These are phyloP conservation scores for Neohortaea acidophila DNA, from an alignment of 495 filamentous ascomycete genomes.

Conservation along the genomic window DNA sequence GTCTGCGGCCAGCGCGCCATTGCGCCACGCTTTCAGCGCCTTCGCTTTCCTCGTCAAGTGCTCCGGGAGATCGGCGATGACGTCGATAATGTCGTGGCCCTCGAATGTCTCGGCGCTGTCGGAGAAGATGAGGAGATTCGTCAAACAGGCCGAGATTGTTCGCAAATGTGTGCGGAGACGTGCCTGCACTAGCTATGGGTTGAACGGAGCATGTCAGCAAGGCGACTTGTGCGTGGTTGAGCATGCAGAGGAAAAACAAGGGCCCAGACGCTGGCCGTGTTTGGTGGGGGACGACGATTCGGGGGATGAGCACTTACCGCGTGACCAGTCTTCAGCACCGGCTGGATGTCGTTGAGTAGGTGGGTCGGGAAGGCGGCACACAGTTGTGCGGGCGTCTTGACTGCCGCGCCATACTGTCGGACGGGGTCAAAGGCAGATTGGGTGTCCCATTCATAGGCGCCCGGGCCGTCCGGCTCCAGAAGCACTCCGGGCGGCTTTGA, in stretches of 20 bases:
- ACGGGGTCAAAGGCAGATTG: constrained; percentile 2
- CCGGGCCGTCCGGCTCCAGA: neutral
- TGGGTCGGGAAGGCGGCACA: constrained; percentile 1
- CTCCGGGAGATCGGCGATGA: constrained; percentile 1
- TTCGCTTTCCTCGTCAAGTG: neutral
- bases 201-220: no score
- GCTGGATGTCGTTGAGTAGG: constrained; percentile 7
- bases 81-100: constrained; percentile 6
- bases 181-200: no score
- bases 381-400: neutral
- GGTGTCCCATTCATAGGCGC: constrained; percentile 1
- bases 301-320: no score
- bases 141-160: constrained; percentile 1
- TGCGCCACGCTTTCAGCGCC: neutral
- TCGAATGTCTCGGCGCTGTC: constrained; percentile 2
- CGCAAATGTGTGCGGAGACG: constrained; percentile 1
- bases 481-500: no score
- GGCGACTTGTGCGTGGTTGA: no score
- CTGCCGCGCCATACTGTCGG: neutral
- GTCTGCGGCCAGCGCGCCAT: neutral
- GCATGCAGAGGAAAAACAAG: no score
- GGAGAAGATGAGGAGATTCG: constrained; percentile 7
- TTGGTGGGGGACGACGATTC: no score
- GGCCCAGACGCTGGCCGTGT: no score
- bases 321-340: constrained; percentile 7